phyloP scores from a whole-genome alignment of 78 protist species.

The Pigoraptor vietnamica region DNA sequence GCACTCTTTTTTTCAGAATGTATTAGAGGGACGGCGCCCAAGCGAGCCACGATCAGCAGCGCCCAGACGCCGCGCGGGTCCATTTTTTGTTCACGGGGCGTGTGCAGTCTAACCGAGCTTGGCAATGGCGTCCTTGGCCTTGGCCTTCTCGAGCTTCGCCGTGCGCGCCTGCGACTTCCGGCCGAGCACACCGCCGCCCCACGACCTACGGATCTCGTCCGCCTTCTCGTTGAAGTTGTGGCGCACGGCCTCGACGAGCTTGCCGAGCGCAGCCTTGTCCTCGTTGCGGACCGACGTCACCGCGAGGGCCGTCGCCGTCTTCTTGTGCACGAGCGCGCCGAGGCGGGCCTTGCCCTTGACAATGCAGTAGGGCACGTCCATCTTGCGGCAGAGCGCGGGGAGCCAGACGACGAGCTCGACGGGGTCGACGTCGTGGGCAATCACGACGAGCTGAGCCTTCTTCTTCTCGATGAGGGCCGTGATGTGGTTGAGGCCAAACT shows the following conservation, averaged over 20 bases:
- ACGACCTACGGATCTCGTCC: constrained; percentile 16
- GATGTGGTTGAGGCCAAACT: constrained; percentile 95
- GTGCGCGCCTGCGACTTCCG: not conserved
- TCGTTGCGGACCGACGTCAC: constrained; percentile 64
- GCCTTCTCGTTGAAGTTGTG: constrained; percentile 51
- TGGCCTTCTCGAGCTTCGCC: not conserved
- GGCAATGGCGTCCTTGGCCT: constrained; percentile 1
- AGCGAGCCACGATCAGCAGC: no score
- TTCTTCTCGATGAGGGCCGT: constrained; percentile 86
- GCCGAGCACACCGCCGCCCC: constrained; percentile 54
- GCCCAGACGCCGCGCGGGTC: no score
- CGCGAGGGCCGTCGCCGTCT: constrained; percentile 89
- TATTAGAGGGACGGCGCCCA: no score
- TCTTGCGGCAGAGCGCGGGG: constrained; percentile 97
- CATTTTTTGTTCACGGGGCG: no score
- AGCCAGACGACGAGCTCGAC: constrained; percentile 95
- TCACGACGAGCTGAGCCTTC: constrained; percentile 97
- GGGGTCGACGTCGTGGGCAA: constrained; percentile 99
- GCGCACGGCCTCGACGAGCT: constrained; percentile 36
- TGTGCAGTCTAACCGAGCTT: not conserved
- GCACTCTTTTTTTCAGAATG: no score
- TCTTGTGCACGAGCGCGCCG: constrained; percentile 89
- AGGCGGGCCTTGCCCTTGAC: constrained; percentile 95
- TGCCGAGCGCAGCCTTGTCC: constrained; percentile 52
- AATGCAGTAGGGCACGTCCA: constrained; percentile 95